A percentile compares a stretch with the other conserved stretches of the same genome.
Conservation (phyloP, 192 early-diverging fungal species). For the Tieghemiomyces parasiticus region DNA sequence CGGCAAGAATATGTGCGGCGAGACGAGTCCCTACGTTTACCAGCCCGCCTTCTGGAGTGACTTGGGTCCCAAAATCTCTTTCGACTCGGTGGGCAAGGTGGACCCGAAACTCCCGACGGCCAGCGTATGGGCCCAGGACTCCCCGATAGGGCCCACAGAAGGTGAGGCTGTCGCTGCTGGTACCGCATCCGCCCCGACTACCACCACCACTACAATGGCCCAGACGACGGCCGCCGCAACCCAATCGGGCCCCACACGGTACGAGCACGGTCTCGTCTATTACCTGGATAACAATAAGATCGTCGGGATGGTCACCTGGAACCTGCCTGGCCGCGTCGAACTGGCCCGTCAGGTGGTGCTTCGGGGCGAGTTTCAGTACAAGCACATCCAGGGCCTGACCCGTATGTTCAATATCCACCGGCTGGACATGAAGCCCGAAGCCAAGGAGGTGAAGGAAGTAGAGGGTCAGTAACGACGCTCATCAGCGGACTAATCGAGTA, state of each 20-base stretch:
- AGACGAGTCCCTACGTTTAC: conserved; percentile 33
- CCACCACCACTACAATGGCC: conserved; percentile 18
- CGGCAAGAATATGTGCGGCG: conserved; percentile 41
- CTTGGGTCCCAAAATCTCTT: conserved; percentile 40
- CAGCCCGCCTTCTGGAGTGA: conserved; percentile 52
- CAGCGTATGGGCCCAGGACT: conserved; percentile 39
- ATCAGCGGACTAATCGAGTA: too few species aligned
- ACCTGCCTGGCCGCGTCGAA: conserved; percentile 42
- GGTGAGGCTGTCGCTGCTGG: conserved; percentile 12
- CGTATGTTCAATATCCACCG: conserved; percentile 11
- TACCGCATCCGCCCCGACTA: conserved; percentile 15
- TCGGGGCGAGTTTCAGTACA: conserved; percentile 8
- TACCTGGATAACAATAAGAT: conserved; percentile 37
- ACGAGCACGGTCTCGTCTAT: conserved; percentile 41
- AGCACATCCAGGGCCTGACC: conserved; percentile 9
- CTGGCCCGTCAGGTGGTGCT: conserved; percentile 41
- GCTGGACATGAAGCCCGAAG: not conserved
- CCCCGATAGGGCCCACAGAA: conserved; percentile 16
- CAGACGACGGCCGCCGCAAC: conserved; percentile 19
- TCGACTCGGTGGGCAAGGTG: conserved; percentile 45
- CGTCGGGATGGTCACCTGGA: conserved; percentile 42
- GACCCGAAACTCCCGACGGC: conserved; percentile 40
- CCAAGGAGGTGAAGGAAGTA: too few species aligned
- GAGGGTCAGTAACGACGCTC: too few species aligned
- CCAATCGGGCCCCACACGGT: conserved; percentile 28